phyloP scores from a whole-genome alignment of 176 grass and related monocot species.

The Carex littledalei region DNA sequence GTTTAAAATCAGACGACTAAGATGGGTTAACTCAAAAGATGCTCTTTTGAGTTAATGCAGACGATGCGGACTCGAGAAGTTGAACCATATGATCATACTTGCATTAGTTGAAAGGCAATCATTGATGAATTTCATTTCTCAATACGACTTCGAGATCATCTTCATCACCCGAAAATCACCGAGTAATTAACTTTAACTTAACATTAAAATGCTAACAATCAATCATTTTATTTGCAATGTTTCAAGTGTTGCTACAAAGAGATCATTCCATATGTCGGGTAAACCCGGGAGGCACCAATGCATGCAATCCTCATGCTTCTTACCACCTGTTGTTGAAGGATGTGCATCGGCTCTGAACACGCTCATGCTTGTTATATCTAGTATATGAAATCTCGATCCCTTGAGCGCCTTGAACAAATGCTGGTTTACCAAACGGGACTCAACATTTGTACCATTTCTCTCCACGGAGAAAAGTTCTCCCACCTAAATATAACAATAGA shows the following conservation, averaged over 20 bases:
- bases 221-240: neutral
- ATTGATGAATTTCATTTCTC: too few species aligned
- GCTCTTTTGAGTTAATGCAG: too few species aligned
- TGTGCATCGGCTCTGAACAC: constrained; percentile 95
- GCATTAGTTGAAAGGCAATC: too few species aligned
- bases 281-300: constrained; percentile 97
- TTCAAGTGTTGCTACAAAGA: constrained; percentile 43
- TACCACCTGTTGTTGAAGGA: constrained; percentile 72
- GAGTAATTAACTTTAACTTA: neutral
- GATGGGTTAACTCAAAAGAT: too few species aligned
- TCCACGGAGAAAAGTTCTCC: constrained; percentile 64
- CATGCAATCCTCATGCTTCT: constrained; percentile 94
- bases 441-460: constrained; percentile 62
- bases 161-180: neutral
- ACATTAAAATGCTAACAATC: neutral
- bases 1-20: too few species aligned
- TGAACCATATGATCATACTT: too few species aligned
- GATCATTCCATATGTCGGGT: constrained; percentile 81
- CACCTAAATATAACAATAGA: constrained; percentile 32
- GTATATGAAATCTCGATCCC: constrained; percentile 51
- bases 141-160: neutral
- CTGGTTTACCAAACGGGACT: constrained; percentile 56
- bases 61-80: too few species aligned
- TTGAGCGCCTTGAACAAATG: constrained; percentile 43
- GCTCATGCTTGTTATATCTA: constrained; percentile 71